Evolutionary conservation across 2,329 filamentous ascomycete genomes (phyloP), one percentile per base, ranked within the genome.

Genomic region (Curvularia verruculosa): DNA sequence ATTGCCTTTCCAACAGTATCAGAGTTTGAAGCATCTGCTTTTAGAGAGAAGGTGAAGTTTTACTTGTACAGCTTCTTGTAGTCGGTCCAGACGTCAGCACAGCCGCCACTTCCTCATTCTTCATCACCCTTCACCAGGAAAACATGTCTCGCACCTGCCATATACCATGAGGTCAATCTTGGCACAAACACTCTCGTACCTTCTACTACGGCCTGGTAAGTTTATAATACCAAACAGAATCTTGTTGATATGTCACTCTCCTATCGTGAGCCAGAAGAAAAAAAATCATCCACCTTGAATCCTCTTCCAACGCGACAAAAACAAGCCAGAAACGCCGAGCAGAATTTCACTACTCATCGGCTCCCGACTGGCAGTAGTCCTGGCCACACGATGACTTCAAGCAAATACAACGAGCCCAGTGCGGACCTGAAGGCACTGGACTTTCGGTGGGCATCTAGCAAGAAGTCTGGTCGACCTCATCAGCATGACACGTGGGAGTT

Each of bases 401-500:
- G 45, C 9, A 44, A 44, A 24, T 29, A 43, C 13, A 28, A 60
- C 2, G 55, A 54, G 18, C 53, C 41, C 28, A 23, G 51, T 10
- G 26, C 18, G 13, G 28, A 56, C 19, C 19, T 45, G 5, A 58
- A 61, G 8, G 19, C 36, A 3, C 21, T 34, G 12, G 15, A 21
- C 29, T 64, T 58, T 26, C 55, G 44, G 7, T 68, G 66, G 66
- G 71, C 69, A 2, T 54, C 51, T 7, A 61, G 65, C 57, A 69
- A 60, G 44, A 60, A 56, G 34, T 49, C 54, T 12, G 68, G 72
- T 15, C 65, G 65, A 15, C 63, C 67, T 6, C 68, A 72, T 41
- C 10, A 28, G 1, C 45, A 29, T 1, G 72, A 75, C 24, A 50
- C 58, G 0, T 66, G 69, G 65, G 72, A 74, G 46, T 47, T 72